These are phyloP conservation scores for Alternaria consortialis DNA, from an alignment of 2,329 filamentous ascomycete species.

Conservation along the genomic window DNA sequence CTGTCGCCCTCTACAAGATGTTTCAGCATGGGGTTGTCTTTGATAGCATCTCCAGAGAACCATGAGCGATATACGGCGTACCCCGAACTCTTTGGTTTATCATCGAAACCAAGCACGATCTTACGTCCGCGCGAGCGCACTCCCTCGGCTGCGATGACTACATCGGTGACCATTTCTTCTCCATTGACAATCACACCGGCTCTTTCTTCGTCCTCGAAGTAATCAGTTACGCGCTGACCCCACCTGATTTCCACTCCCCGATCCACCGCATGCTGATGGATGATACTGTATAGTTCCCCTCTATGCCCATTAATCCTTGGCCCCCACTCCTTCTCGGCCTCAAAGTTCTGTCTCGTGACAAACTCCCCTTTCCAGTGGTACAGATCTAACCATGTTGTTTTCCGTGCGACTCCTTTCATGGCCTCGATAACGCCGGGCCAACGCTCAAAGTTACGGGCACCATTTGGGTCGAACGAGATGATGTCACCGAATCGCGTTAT, in stretches of 20 bases:
- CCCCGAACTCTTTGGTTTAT: slow-evolving; percentile 62
- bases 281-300: slow-evolving; percentile 66
- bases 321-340: slow-evolving; percentile 50
- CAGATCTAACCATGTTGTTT: slow-evolving; percentile 66
- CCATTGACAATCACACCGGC: slow-evolving; percentile 63
- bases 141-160: slow-evolving; percentile 63
- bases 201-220: slow-evolving; percentile 63
- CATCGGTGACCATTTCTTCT: slow-evolving; percentile 56
- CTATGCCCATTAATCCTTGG: slow-evolving; percentile 69
- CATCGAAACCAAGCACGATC: slow-evolving; percentile 62
- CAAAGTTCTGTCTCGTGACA: slow-evolving; percentile 64
- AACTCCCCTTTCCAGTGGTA: slow-evolving; percentile 69
- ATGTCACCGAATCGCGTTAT: slow-evolving; percentile 69
- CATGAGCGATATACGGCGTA: slow-evolving; percentile 64
- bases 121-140: slow-evolving; percentile 62
- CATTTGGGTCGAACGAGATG: slow-evolving; percentile 69
- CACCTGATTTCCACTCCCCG: slow-evolving; percentile 64
- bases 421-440: slow-evolving; percentile 57
- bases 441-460: slow-evolving; percentile 66
- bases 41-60: slow-evolving; percentile 42
- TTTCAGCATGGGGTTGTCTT: slow-evolving; percentile 36
- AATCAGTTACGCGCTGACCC: slow-evolving; percentile 60
- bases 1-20: slow-evolving; percentile 47
- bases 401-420: slow-evolving; percentile 61
- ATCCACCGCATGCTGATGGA: slow-evolving; percentile 64